These are phyloP conservation scores for Lactarius hengduanensis DNA, from an alignment of 768 basidiomycete species.

Conservation along the genomic window DNA sequence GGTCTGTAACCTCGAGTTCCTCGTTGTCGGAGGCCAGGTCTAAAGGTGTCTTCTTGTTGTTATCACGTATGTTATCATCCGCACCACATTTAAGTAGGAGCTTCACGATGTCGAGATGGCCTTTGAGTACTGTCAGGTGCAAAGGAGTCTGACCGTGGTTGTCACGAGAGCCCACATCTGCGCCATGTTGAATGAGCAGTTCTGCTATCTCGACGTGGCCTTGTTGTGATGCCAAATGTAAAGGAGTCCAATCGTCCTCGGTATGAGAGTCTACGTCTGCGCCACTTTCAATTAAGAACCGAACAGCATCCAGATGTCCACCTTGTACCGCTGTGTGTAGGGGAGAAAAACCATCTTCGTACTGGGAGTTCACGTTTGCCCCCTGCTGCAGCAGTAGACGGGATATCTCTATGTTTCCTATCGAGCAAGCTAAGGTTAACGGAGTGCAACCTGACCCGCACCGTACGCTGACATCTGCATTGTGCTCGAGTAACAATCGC, in stretches of 20 bases:
- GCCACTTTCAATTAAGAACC: background rate
- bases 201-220: no score
- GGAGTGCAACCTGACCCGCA: background rate
- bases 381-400: background rate
- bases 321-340: background rate
- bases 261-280: no score
- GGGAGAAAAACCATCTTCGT: background rate
- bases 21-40: background rate
- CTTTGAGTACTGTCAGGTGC: background rate
- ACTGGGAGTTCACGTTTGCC: background rate
- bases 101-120: background rate
- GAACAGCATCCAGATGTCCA: background rate
- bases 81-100: background rate
- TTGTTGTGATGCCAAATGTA: no score
- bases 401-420: background rate
- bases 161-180: background rate
- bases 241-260: no score
- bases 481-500: slow-evolving; percentile 5
- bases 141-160: no score
- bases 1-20: no score
- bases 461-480: background rate
- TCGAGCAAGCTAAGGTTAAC: background rate
- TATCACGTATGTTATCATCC: background rate
- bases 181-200: background rate
- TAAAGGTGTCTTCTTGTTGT: background rate